phyloP scores from a whole-genome alignment of 2,329 filamentous ascomycete species.

The Didymella glomerata region DNA sequence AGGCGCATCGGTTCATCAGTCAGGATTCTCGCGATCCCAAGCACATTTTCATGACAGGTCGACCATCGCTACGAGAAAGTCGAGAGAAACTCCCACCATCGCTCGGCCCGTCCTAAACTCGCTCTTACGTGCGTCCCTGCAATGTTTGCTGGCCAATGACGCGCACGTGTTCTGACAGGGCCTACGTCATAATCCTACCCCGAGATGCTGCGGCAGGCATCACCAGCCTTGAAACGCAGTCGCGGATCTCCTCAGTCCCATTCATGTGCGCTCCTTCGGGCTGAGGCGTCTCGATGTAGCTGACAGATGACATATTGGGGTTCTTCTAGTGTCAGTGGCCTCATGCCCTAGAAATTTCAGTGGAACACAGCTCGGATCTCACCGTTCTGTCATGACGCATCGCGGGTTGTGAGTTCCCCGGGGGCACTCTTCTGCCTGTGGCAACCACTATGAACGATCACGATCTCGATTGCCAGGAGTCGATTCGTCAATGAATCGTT shows the following conservation, averaged over 20 bases:
- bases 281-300: constrained; percentile 31
- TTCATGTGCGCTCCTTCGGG: constrained; percentile 29
- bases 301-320: constrained; percentile 40
- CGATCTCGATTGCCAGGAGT: constrained; percentile 22
- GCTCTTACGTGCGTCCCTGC: constrained; percentile 33
- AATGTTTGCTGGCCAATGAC: constrained; percentile 30
- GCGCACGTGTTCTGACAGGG: constrained; percentile 21
- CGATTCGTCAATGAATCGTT: constrained; percentile 28
- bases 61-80: constrained; percentile 34
- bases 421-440: constrained; percentile 25
- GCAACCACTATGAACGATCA: constrained; percentile 31
- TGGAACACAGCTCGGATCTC: constrained; percentile 30
- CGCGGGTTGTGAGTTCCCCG: constrained; percentile 22
- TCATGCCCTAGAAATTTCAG: constrained; percentile 34
- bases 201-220: constrained; percentile 34
- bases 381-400: constrained; percentile 36
- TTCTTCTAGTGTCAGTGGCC: constrained; percentile 32
- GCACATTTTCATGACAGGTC: constrained; percentile 36
- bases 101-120: constrained; percentile 36
- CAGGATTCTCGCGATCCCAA: constrained; percentile 38
- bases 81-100: constrained; percentile 17
- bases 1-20: constrained; percentile 23
- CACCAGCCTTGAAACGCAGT: constrained; percentile 31
- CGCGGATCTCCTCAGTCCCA: constrained; percentile 37
- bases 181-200: constrained; percentile 32